Evolutionary conservation across 495 filamentous ascomycete species (phyloP).

Genomic region (Neurospora hispaniola): DNA sequence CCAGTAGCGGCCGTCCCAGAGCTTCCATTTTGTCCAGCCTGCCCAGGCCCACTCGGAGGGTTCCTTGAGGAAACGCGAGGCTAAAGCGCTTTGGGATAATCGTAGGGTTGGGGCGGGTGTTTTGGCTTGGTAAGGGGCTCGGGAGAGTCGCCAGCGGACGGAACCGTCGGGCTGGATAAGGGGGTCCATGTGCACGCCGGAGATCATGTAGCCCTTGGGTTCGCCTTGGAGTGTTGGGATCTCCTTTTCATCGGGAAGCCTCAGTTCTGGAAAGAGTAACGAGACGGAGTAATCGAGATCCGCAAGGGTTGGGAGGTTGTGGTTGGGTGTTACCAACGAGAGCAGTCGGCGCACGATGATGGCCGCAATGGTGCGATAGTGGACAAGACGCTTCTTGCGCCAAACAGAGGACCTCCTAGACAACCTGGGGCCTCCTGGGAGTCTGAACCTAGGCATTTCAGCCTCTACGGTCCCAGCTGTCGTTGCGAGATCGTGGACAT

Average conservation of each 20-base stretch:
- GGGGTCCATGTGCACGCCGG: slow-evolving; percentile 45
- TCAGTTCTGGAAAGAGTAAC: slow-evolving; percentile 26
- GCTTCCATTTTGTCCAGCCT: slow-evolving; percentile 31
- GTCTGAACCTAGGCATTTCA: slow-evolving; percentile 24
- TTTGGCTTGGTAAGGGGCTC: slow-evolving; percentile 16
- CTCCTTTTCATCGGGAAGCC: not conserved
- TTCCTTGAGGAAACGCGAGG: not conserved
- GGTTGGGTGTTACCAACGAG: slow-evolving; percentile 28
- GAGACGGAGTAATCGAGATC: slow-evolving; percentile 27
- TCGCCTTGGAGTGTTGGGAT: slow-evolving; percentile 2
- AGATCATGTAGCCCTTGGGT: slow-evolving; percentile 41
- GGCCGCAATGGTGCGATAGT: slow-evolving; percentile 28
- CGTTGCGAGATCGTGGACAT: slow-evolving; percentile 30
- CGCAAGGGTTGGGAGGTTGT: slow-evolving; percentile 5
- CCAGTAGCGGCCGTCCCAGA: slow-evolving; percentile 86
- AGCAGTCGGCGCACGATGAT: slow-evolving; percentile 29
- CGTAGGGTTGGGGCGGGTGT: slow-evolving; percentile 6
- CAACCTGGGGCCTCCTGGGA: slow-evolving; percentile 5
- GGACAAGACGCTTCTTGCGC: slow-evolving; percentile 18
- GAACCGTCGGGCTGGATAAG: slow-evolving; percentile 13
- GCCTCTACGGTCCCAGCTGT: slow-evolving; percentile 32
- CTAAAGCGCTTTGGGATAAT: slow-evolving; percentile 8
- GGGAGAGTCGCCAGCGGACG: slow-evolving; percentile 29
- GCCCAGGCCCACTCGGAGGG: slow-evolving; percentile 5
- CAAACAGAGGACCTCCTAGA: slow-evolving; percentile 7